These are phyloP conservation scores for Hyaloperonospora brassicae DNA, from an alignment of 352 stramenopile genomes.

Conservation along the genomic window DNA sequence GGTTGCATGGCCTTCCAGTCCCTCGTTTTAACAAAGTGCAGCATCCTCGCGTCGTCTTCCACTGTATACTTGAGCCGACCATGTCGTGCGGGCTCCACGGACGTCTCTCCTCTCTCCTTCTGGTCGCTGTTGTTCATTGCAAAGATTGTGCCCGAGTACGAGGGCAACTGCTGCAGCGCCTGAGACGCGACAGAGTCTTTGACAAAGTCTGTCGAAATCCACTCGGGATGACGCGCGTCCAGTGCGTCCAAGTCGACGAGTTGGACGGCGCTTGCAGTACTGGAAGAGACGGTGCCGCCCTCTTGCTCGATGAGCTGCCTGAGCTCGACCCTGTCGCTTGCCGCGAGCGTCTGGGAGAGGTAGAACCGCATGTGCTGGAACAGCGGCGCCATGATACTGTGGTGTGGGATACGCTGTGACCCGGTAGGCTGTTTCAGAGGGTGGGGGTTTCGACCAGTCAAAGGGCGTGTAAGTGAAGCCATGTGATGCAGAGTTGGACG, in stretches of 20 bases:
- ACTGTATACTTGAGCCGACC: slow-evolving; percentile 26
- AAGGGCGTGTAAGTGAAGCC: no score
- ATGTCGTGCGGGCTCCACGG: not conserved
- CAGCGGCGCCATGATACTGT: slow-evolving; percentile 15
- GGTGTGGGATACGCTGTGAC: slow-evolving; percentile 3
- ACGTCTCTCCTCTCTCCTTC: no score
- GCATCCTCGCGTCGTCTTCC: slow-evolving; percentile 41
- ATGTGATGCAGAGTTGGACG: no score
- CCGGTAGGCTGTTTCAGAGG: no score
- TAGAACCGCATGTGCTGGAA: slow-evolving; percentile 38
- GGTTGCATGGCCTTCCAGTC: slow-evolving; percentile 17
- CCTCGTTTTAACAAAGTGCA: slow-evolving; percentile 30
- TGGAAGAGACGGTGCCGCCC: slow-evolving; percentile 24
- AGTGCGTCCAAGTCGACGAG: slow-evolving; percentile 36
- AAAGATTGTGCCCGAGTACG: slow-evolving; percentile 31
- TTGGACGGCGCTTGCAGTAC: slow-evolving; percentile 17
- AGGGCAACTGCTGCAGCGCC: slow-evolving; percentile 20
- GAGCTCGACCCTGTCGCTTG: slow-evolving; percentile 18
- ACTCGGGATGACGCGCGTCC: slow-evolving; percentile 14
- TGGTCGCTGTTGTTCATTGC: not conserved
- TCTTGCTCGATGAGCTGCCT: slow-evolving; percentile 27
- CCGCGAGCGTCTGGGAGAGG: slow-evolving; percentile 22
- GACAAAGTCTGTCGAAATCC: slow-evolving; percentile 44
- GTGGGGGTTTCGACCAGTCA: not conserved
- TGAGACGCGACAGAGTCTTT: slow-evolving; percentile 35